Evolutionary conservation across 257 asterid species (phyloP).

Genomic region (Fraxinus cuspidata): DNA sequence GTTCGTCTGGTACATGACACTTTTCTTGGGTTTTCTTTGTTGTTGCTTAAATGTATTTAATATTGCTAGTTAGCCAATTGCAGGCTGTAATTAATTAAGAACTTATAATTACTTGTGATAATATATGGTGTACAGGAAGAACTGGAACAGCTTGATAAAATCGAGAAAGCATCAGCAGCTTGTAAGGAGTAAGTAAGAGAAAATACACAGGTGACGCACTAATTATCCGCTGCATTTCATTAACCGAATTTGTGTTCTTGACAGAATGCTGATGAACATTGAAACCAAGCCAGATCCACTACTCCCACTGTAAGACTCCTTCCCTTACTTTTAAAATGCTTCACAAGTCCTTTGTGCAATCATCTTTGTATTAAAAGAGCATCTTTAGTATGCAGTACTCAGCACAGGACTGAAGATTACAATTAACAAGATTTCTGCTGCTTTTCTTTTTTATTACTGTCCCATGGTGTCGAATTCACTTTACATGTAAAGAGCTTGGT

Average conservation of each 20-base stretch:
- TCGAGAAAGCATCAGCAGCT: conserved; percentile 78
- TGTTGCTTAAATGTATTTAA: background rate
- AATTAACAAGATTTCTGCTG: background rate
- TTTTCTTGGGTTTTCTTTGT: background rate
- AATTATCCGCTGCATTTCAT: conserved; percentile 15
- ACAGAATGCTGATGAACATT: conserved; percentile 61
- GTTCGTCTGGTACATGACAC: background rate
- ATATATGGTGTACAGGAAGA: conserved; percentile 62
- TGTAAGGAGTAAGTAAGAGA: conserved; percentile 81
- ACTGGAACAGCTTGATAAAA: conserved; percentile 76
- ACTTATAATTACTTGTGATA: conserved; percentile 10
- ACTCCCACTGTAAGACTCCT: conserved; percentile 66
- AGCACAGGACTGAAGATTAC: background rate
- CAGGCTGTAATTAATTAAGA: background rate
- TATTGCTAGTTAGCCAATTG: background rate
- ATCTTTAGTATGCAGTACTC: background rate
- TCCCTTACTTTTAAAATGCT: conserved; percentile 12
- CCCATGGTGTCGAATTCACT: background rate
- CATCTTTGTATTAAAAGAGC: conserved; percentile 6
- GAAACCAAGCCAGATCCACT: conserved; percentile 82
- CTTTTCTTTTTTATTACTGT: background rate
- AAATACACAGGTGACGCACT: background rate
- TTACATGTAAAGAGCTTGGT: background rate
- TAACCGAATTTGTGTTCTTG: conserved; percentile 18
- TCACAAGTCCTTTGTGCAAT: background rate